These are phyloP conservation scores for Pseudofabraea citricarpa DNA, from an alignment of 2,329 filamentous ascomycete genomes.

Conservation along the genomic window DNA sequence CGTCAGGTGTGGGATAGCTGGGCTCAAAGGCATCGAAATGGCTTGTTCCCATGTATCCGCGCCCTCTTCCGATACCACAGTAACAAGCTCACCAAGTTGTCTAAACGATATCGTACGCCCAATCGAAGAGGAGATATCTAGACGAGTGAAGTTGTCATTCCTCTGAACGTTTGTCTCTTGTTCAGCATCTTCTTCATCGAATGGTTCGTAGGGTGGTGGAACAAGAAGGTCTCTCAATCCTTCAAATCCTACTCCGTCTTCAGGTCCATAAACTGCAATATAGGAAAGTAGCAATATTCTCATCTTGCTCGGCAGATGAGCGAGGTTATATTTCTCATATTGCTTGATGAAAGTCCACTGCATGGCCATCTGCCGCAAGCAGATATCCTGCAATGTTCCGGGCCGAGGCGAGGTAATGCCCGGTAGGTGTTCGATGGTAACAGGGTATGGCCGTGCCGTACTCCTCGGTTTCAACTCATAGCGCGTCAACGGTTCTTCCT, in stretches of 20 bases:
- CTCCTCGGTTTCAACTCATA: slow-evolving; percentile 5
- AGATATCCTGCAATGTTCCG: slow-evolving; percentile 40
- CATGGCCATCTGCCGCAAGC: slow-evolving; percentile 43
- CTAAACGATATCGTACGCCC: slow-evolving; percentile 47
- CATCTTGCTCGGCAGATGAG: slow-evolving; percentile 47
- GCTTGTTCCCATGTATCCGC: slow-evolving; percentile 22
- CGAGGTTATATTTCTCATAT: slow-evolving; percentile 54
- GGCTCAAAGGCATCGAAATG: slow-evolving; percentile 13
- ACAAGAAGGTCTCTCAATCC: slow-evolving; percentile 46
- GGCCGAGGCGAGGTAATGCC: slow-evolving; percentile 19
- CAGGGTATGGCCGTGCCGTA: slow-evolving; percentile 23
- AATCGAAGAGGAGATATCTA: slow-evolving; percentile 50
- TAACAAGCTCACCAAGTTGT: slow-evolving; percentile 45
- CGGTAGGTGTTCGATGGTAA: slow-evolving; percentile 31
- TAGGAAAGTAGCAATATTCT: slow-evolving; percentile 48
- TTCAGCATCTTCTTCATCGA: slow-evolving; percentile 11
- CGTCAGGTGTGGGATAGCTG: slow-evolving; percentile 48
- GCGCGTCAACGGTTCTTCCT: slow-evolving; percentile 27
- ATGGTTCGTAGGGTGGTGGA: slow-evolving; percentile 27
- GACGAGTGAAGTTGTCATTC: slow-evolving; percentile 43
- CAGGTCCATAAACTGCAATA: slow-evolving; percentile 37
- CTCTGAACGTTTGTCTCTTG: slow-evolving; percentile 12
- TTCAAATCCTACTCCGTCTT: slow-evolving; percentile 42
- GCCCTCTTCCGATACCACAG: slow-evolving; percentile 4
- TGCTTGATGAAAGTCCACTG: slow-evolving; percentile 52